Evolutionary conservation across 2,329 filamentous ascomycete species (phyloP).

Genomic region (Beauveria medogensis): DNA sequence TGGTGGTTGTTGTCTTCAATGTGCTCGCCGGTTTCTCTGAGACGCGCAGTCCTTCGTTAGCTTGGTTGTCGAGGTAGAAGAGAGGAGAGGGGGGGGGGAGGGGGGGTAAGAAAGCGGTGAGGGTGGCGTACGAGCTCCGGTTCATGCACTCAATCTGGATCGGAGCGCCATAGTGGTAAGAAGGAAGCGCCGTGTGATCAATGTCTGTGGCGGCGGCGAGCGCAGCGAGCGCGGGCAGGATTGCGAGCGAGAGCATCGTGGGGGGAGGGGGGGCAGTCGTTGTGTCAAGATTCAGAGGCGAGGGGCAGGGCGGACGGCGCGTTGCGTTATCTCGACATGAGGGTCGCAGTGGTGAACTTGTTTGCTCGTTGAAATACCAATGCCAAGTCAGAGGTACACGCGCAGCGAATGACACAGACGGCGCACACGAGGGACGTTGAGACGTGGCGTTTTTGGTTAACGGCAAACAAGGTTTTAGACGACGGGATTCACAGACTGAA

Average conservation of each 20-base stretch:
- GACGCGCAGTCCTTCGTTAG: not conserved
- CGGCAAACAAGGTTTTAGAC: not conserved
- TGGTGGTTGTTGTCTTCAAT: conserved; percentile 73
- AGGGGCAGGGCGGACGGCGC: not conserved
- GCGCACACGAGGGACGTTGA: not conserved
- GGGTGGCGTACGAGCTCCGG: conserved; percentile 56
- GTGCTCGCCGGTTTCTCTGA: conserved; percentile 81
- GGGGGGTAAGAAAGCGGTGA: not conserved
- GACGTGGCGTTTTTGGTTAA: not conserved
- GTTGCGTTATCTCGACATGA: not conserved
- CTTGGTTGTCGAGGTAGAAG: not conserved
- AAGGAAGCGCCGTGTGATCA: conserved; percentile 41
- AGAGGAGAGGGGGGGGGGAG: too few relatives aligned
- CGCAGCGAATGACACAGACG: not conserved
- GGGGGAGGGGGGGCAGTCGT: not conserved
- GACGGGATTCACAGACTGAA: not conserved
- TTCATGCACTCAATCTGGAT: conserved; percentile 69
- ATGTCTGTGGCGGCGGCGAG: conserved; percentile 17
- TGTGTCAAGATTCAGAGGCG: not conserved
- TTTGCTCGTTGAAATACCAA: not conserved
- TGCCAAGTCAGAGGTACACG: not conserved
- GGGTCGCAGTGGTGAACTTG: not conserved
- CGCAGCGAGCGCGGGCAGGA: conserved; percentile 19
- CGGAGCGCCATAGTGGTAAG: conserved; percentile 57
- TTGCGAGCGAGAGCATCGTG: conserved; percentile 9